Evolutionary conservation across 2,329 filamentous ascomycete genomes (phyloP), one percentile per base, ranked within the genome.

Genomic region (Cercospora beticola): DNA sequence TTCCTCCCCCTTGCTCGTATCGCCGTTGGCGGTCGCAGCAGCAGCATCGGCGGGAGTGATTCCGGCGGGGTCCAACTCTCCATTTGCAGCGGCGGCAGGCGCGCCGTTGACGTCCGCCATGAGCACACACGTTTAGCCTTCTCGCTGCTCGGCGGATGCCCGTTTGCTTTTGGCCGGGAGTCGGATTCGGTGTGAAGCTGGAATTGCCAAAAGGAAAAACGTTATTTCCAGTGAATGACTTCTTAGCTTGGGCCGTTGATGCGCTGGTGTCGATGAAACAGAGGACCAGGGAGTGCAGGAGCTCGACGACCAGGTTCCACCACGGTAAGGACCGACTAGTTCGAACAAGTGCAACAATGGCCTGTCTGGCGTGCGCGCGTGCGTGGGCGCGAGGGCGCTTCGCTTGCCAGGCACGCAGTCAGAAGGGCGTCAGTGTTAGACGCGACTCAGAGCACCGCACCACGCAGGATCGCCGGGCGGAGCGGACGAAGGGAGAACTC

Each of bases 281-380:
- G 54, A 30, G 54, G 26, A n/a, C 26, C 26, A 33, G 54, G 54
- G 30, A 18, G 54, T n/a, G 56, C 12, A 31, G 62, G 26, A 31
- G 62, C 33, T 59, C 33, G 54, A 66, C 18, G 54, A 63, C 49
- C 63, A 68, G 67, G 67, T 60, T 68, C 63, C 63, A 68, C 66
- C 62, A 54, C 67, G 67, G 67, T 68, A 68, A 66, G 63, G 67
- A 68, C 67, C 63, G 67, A 66, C 67, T 33, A 65, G 62, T 43
- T 57, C 46, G 57, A 23, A 36, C 40, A 57, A 52, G 59, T 63
- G 67, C 49, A 40, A 68, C 63, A 63, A 54, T 54, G 23, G 67
- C 62, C 46, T 68, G 61, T 52, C 62, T 62, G n/a, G 33, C 40
- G 33, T 49, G 58, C 33, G 18, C 33, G 36, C 36, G 36, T 43